Conservation (phyloP, 2,329 filamentous ascomycete species). For the Cordyceps militaris region DNA sequence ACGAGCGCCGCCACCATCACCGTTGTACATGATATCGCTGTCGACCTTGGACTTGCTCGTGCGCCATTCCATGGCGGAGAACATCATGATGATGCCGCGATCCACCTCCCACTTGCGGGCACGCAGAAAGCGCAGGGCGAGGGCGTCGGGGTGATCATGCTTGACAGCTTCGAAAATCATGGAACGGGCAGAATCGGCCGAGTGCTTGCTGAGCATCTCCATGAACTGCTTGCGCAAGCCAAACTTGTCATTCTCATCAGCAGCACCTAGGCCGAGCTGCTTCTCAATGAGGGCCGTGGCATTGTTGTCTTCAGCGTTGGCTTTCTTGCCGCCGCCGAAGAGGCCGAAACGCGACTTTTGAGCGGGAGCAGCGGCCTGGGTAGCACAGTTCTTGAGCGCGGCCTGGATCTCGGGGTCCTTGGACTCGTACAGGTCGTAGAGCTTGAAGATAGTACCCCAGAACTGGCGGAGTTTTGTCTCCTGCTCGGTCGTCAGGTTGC, state of each 20-base stretch:
- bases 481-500: constrained; percentile 20
- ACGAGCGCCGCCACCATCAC: constrained; percentile 25
- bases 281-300: constrained; percentile 10
- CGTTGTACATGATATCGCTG: constrained; percentile 24
- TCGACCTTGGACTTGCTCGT: constrained; percentile 25
- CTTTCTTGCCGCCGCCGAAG: constrained; percentile 46
- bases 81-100: constrained; percentile 32
- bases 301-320: constrained; percentile 29
- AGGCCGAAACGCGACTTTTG: constrained; percentile 63
- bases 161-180: constrained; percentile 20
- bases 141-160: constrained; percentile 30
- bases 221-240: constrained; percentile 37
- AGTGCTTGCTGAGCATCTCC: constrained; percentile 12
- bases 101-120: constrained; percentile 35
- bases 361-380: constrained; percentile 34
- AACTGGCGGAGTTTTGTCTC: constrained; percentile 20
- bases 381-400: constrained; percentile 20
- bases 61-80: constrained; percentile 32
- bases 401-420: constrained; percentile 20
- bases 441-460: constrained; percentile 19
- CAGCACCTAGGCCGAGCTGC: constrained; percentile 22
- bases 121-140: constrained; percentile 33
- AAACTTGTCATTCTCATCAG: constrained; percentile 51
- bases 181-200: constrained; percentile 19
- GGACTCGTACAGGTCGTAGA: constrained; percentile 17